phyloP scores from a whole-genome alignment of 2,329 filamentous ascomycete species.

The Aspergillus sp. region DNA sequence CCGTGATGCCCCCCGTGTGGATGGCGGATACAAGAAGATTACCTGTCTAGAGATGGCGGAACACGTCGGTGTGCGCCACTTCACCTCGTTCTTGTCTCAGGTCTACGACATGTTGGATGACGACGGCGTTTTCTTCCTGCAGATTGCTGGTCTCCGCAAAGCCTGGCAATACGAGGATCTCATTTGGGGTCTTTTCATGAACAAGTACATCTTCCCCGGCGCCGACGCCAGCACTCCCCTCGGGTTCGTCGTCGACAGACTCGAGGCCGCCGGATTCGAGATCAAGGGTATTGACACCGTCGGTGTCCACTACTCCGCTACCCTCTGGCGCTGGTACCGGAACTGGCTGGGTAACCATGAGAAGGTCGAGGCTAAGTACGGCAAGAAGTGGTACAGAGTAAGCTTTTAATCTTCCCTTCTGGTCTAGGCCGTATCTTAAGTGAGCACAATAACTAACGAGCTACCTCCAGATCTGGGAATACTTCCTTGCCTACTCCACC shows the following conservation, averaged over 20 bases:
- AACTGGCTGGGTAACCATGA: slow-evolving; percentile 96
- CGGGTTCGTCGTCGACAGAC: slow-evolving; percentile 77
- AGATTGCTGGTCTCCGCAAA: slow-evolving; percentile 91
- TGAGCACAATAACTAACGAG: neutral
- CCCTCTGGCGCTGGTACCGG: slow-evolving; percentile 96
- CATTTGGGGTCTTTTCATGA: slow-evolving; percentile 98
- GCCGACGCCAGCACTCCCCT: slow-evolving; percentile 94
- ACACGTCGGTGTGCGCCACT: slow-evolving; percentile 93
- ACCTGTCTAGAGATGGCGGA: slow-evolving; percentile 98
- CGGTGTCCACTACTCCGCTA: slow-evolving; percentile 95
- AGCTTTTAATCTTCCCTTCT: slow-evolving; percentile 38
- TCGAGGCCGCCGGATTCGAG: slow-evolving; percentile 87
- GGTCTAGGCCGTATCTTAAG: neutral
- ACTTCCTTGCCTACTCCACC: slow-evolving; percentile 81
- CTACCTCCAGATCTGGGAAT: slow-evolving; percentile 71
- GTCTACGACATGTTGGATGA: slow-evolving; percentile 95
- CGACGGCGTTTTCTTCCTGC: slow-evolving; percentile 92
- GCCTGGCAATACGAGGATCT: slow-evolving; percentile 97
- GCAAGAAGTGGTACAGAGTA: slow-evolving; percentile 91
- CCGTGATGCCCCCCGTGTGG: slow-evolving; percentile 81
- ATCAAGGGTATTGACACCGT: slow-evolving; percentile 90
- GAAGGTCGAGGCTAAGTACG: slow-evolving; percentile 93
- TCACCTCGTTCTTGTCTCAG: slow-evolving; percentile 77
- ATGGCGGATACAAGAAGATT: slow-evolving; percentile 86
- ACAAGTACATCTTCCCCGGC: slow-evolving; percentile 98